Percentiles rank a stretch among this genome's conserved stretches.
Evolutionary conservation across 805 yeast genomes (phyloP).

Genomic region (Kuraishia ogatae): DNA sequence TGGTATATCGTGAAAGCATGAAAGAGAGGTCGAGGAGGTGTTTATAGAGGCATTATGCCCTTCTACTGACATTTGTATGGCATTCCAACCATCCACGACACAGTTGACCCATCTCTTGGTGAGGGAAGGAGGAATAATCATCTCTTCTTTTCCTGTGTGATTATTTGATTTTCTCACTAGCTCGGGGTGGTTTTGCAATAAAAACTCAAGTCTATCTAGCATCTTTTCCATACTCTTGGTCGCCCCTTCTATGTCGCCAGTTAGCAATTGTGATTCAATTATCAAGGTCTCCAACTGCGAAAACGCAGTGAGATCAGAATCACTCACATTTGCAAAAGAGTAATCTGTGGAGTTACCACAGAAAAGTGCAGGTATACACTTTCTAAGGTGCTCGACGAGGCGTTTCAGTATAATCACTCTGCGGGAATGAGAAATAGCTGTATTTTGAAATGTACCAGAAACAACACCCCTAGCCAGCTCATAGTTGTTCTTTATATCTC

Average conservation of each 20-base stretch:
- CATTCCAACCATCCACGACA: not conserved
- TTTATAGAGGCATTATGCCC: not conserved
- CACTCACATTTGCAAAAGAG: not conserved
- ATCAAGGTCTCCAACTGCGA: not conserved
- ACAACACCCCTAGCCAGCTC: not conserved
- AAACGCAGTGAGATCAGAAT: not conserved
- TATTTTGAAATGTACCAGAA: not conserved
- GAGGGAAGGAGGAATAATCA: not conserved
- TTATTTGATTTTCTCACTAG: not conserved
- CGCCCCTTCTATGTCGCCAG: not conserved
- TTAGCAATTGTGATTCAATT: not conserved
- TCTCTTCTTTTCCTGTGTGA: not conserved
- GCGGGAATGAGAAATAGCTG: not conserved
- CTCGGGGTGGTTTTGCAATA: not conserved
- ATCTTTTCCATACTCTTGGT: not conserved
- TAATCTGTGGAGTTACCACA: not conserved
- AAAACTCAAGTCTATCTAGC: not conserved
- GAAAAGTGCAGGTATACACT: not conserved
- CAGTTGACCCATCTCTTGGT: not conserved
- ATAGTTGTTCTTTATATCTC: not conserved
- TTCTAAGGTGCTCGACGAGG: not conserved
- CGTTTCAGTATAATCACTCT: not conserved
- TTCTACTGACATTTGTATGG: not conserved
- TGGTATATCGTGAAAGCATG: not conserved
- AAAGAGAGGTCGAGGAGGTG: not conserved